Evolutionary conservation across 2,329 filamentous ascomycete genomes (phyloP).

Genomic region (Neophaeococcomyces aloes): DNA sequence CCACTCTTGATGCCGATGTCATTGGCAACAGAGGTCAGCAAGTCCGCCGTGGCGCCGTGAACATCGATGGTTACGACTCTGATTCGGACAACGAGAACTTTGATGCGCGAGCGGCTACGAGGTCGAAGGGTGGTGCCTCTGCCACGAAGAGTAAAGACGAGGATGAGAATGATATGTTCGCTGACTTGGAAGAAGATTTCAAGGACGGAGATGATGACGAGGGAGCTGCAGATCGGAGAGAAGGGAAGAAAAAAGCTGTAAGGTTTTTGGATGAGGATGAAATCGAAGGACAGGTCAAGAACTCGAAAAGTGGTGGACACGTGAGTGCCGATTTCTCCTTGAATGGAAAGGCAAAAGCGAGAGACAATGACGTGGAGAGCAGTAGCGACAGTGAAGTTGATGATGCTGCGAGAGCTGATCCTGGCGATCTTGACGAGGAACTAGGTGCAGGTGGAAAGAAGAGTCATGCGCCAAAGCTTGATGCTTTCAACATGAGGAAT

Average conservation of each 20-base stretch:
- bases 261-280: slow-evolving; percentile 50
- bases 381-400: slow-evolving; percentile 49
- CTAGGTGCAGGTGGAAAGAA: slow-evolving; percentile 84
- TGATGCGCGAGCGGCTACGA: slow-evolving; percentile 58
- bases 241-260: slow-evolving; percentile 47
- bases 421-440: slow-evolving; percentile 76
- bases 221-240: slow-evolving; percentile 42
- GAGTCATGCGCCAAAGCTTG: slow-evolving; percentile 82
- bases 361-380: slow-evolving; percentile 55
- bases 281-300: slow-evolving; percentile 69
- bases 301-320: slow-evolving; percentile 63
- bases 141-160: slow-evolving; percentile 30
- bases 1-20: slow-evolving; percentile 79
- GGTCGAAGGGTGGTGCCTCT: slow-evolving; percentile 37
- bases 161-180: slow-evolving; percentile 67
- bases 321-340: slow-evolving; percentile 49
- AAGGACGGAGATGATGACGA: slow-evolving; percentile 43
- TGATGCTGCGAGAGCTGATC: slow-evolving; percentile 58
- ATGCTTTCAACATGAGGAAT: slow-evolving; percentile 86
- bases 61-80: slow-evolving; percentile 92
- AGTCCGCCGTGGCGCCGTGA: slow-evolving; percentile 86
- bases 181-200: slow-evolving; percentile 52
- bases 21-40: slow-evolving; percentile 63
- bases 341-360: slow-evolving; percentile 24
- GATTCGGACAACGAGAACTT: slow-evolving; percentile 89